phyloP scores from a whole-genome alignment of 2,329 filamentous ascomycete species.

The Stagonosporopsis rhizophila region DNA sequence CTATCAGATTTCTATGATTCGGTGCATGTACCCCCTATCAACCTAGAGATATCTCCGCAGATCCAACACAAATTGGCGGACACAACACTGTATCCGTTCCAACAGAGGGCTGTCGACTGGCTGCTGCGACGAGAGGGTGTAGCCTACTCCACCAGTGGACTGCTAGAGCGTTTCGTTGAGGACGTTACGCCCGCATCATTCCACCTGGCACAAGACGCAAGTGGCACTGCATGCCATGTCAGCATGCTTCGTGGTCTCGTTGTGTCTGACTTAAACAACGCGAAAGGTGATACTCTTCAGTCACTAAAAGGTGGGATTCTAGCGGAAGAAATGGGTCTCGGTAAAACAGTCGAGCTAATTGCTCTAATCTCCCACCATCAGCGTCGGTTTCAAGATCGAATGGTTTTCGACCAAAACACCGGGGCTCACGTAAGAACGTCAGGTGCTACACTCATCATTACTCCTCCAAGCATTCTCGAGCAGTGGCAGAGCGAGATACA shows the following conservation, averaged over 20 bases:
- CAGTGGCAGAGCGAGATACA: constrained; percentile 69
- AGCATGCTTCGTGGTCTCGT: constrained; percentile 70
- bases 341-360: constrained; percentile 80
- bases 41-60: constrained; percentile 39
- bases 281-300: constrained; percentile 47
- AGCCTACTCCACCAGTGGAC: constrained; percentile 47
- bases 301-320: constrained; percentile 68
- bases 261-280: constrained; percentile 58
- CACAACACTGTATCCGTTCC: constrained; percentile 72
- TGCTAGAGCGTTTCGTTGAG: constrained; percentile 20
- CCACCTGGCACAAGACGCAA: constrained; percentile 52
- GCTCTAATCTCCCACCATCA: constrained; percentile 71
- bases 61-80: constrained; percentile 39
- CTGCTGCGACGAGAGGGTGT: constrained; percentile 71
- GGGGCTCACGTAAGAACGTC: constrained; percentile 58
- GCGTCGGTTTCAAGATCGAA: constrained; percentile 39
- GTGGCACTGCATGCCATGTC: constrained; percentile 59
- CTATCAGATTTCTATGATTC: constrained; percentile 72
- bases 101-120: constrained; percentile 74
- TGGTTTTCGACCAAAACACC: constrained; percentile 51
- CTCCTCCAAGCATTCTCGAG: constrained; percentile 65
- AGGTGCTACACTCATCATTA: constrained; percentile 68
- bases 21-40: constrained; percentile 66
- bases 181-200: constrained; percentile 55
- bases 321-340: constrained; percentile 83